Base-by-base conservation (phyloP, 305 asterid genomes). In the Fraxinus platypoda region DNA sequence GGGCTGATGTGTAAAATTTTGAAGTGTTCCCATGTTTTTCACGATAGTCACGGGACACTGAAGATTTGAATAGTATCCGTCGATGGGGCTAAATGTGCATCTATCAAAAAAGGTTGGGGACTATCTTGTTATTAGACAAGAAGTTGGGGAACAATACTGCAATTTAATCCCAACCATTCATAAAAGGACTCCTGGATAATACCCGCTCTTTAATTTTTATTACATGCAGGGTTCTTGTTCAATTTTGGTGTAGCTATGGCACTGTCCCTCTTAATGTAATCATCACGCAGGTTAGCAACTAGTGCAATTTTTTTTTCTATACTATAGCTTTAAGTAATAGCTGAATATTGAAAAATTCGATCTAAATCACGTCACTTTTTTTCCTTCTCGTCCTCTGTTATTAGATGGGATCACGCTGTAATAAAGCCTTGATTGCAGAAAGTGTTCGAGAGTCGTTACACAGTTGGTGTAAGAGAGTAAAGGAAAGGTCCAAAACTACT, bases 231-330 rank as follows among this genome's bases (percentile, higher is more conserved):
- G 91, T 94, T 80, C 77, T 92, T 19, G 97, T 95, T 77, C 99
- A 94, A 82, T 90, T 94, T 83, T 95, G 99, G 98, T 95, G 98
- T 84, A 94, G 98, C 92, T 93, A 92, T 79, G 90, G 94, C 91
- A 95, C 95, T 0, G 94, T 93, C 74, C 94, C 97, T 7, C 79
- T 94, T 78, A 95, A 94, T 73, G 95, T 95, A 9, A 88, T 95
- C 76, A 89, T 95, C 84, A 89, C 97, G 11, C 95, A 95, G 91
- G 98, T 95, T 13, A 71, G 89, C 80, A 57, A 54, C 79, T 38
- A 17, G 64, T 7, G 43, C 38, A 71, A 71, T 71, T 34, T 43
- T 43, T 41, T n/a, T 8, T 30, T 72, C 43, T 33, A 68, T 43
- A 13, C 49, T 62, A 12, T 11, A 26, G 75, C 41, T 4, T 70